Evolutionary conservation across 139 green algal genomes (phyloP).

Genomic region (Nannochloris sp.): DNA sequence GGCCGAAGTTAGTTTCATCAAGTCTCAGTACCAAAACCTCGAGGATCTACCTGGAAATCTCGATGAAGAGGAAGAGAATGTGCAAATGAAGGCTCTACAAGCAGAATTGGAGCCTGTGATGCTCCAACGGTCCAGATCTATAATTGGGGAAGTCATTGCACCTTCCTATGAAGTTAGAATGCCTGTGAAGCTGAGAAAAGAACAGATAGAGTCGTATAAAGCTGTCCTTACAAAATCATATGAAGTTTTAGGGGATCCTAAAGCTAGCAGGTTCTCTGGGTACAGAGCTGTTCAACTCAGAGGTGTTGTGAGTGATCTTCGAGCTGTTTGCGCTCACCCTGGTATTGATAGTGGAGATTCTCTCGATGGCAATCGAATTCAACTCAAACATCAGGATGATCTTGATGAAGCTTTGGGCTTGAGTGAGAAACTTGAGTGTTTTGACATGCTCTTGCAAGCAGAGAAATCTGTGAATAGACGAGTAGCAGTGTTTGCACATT

Average conservation of each 20-base stretch:
- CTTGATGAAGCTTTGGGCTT: conserved; percentile 2
- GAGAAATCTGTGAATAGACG: conserved; percentile 27
- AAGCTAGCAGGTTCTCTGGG: conserved; percentile 28
- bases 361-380: neutral
- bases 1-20: conserved; percentile 25
- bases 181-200: conserved; percentile 31
- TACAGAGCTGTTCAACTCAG: conserved; percentile 36
- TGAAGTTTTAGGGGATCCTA: conserved; percentile 49
- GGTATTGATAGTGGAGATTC: conserved; percentile 1
- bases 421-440: conserved; percentile 53
- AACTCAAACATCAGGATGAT: neutral
- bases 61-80: conserved; percentile 14
- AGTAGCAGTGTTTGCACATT: conserved; percentile 50
- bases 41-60: conserved; percentile 18
- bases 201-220: conserved; percentile 46
- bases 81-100: conserved; percentile 18
- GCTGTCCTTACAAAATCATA: conserved; percentile 40
- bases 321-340: conserved; percentile 40
- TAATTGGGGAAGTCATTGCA: conserved; percentile 12
- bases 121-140: conserved; percentile 13
- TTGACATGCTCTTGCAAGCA: conserved; percentile 47
- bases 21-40: conserved; percentile 19
- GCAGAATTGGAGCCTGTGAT: conserved; percentile 17
- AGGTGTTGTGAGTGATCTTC: conserved; percentile 43
- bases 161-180: conserved; percentile 34